These are phyloP conservation scores for Daldinia caldariorum DNA, from an alignment of 495 filamentous ascomycete genomes.

Conservation along the genomic window DNA sequence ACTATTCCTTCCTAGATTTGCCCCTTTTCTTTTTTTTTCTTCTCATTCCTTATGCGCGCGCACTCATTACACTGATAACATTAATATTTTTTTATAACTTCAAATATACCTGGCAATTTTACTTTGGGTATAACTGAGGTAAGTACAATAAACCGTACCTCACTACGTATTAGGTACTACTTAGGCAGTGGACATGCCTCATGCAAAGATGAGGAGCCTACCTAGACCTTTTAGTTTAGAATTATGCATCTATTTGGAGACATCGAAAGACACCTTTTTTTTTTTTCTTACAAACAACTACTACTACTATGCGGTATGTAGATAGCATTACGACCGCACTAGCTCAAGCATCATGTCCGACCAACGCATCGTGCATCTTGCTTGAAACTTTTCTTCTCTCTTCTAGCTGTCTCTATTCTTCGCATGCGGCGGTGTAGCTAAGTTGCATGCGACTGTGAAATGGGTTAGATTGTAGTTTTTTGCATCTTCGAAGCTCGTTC, in stretches of 20 bases:
- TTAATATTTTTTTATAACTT: too few relatives aligned
- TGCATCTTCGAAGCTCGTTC: neutral
- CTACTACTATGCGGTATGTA: neutral
- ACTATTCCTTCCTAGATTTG: neutral
- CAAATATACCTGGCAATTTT: too few relatives aligned
- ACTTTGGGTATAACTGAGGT: too few relatives aligned
- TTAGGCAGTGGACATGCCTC: too few relatives aligned
- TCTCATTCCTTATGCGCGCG: neutral
- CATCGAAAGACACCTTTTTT: too few relatives aligned
- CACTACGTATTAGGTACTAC: too few relatives aligned
- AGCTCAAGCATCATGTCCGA: slow-evolving; percentile 18
- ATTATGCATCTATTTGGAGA: too few relatives aligned
- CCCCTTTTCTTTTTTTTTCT: neutral
- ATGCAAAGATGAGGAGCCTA: too few relatives aligned
- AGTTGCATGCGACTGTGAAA: slow-evolving; percentile 16
- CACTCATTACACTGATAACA: neutral
- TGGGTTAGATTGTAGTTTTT: slow-evolving; percentile 10
- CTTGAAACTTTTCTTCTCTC: slow-evolving; percentile 5
- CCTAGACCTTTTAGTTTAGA: too few relatives aligned
- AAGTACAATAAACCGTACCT: too few relatives aligned
- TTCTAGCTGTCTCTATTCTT: neutral
- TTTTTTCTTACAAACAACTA: too few relatives aligned
- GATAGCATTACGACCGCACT: neutral
- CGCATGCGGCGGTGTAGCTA: slow-evolving; percentile 28
- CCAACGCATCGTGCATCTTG: slow-evolving; percentile 25